Percentiles rank a stretch among this genome's conserved stretches.
Conservation (phyloP, 148 eudicot species). For the Chenopodium album region DNA sequence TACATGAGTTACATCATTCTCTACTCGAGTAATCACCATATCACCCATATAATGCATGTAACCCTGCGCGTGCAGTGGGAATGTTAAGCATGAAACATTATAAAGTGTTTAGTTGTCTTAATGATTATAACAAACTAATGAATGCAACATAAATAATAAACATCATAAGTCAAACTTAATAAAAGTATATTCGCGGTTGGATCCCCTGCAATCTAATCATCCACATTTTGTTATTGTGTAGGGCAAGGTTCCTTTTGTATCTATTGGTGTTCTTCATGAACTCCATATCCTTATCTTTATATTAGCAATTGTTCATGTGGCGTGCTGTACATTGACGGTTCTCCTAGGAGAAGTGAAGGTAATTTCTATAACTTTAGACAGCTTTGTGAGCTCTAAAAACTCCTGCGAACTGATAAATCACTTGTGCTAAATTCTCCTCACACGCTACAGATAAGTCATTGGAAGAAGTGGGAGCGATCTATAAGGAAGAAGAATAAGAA, state of each 20-base stretch:
- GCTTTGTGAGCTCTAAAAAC: neutral
- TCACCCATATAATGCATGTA: too few relatives aligned
- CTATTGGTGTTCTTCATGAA: conserved; percentile 29
- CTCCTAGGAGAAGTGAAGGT: conserved; percentile 34
- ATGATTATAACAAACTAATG: neutral
- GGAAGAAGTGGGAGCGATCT: conserved; percentile 35
- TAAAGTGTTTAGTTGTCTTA: neutral
- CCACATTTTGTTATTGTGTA: neutral
- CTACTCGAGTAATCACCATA: neutral
- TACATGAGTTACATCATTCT: too few relatives aligned
- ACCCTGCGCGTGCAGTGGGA: too few relatives aligned
- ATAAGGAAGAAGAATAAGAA: neutral
- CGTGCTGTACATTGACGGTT: conserved; percentile 29
- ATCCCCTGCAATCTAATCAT: neutral
- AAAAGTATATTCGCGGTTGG: neutral
- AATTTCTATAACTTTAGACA: neutral
- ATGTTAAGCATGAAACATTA: neutral
- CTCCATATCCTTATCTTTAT: conserved; percentile 34
- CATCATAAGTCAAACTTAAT: too few relatives aligned
- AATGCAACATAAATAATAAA: too few relatives aligned
- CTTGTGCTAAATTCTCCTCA: neutral
- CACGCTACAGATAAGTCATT: conserved; percentile 28
- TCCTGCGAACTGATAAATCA: neutral
- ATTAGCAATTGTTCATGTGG: conserved; percentile 32
- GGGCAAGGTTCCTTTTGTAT: conserved; percentile 31